Conservation (phyloP, 2,329 filamentous ascomycete species). For the Hymenoscyphus albidus region DNA sequence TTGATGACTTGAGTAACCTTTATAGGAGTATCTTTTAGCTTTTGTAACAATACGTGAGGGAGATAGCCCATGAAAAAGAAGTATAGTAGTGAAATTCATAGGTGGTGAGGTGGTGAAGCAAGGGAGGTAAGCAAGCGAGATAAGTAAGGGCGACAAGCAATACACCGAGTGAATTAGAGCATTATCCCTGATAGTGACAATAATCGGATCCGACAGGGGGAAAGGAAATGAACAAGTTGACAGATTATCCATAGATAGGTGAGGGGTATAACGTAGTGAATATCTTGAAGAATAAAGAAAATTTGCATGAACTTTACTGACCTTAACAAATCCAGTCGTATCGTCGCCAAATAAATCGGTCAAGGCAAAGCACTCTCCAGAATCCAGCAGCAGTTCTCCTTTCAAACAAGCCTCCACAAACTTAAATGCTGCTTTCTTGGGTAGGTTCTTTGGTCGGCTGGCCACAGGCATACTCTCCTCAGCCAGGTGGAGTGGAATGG, state of each 20-base stretch:
- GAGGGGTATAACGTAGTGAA: not conserved
- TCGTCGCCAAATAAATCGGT: conserved; percentile 89
- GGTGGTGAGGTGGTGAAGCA: not conserved
- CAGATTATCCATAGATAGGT: not conserved
- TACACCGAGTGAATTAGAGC: not conserved
- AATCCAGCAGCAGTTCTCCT: conserved; percentile 68
- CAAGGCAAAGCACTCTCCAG: conserved; percentile 85
- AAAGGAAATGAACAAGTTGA: not conserved
- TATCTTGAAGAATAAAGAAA: not conserved
- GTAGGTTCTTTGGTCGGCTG: conserved; percentile 76
- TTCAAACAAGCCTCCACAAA: conserved; percentile 87
- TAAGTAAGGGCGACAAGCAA: not conserved
- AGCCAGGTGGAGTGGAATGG: conserved; percentile 64
- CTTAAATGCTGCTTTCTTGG: conserved; percentile 86
- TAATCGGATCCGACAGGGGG: not conserved
- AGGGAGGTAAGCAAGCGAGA: not conserved
- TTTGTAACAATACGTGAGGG: not conserved
- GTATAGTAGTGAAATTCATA: not conserved
- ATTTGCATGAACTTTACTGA: conserved; percentile 35
- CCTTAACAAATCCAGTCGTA: conserved; percentile 96
- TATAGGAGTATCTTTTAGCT: not conserved
- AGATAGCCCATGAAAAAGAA: not conserved
- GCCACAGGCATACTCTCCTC: conserved; percentile 57
- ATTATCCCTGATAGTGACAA: not conserved
- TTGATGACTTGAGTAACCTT: conserved; percentile 90